Evolutionary conservation across 139 green algal genomes (phyloP).

Genomic region (Chlamydomonas asymmetrica): DNA sequence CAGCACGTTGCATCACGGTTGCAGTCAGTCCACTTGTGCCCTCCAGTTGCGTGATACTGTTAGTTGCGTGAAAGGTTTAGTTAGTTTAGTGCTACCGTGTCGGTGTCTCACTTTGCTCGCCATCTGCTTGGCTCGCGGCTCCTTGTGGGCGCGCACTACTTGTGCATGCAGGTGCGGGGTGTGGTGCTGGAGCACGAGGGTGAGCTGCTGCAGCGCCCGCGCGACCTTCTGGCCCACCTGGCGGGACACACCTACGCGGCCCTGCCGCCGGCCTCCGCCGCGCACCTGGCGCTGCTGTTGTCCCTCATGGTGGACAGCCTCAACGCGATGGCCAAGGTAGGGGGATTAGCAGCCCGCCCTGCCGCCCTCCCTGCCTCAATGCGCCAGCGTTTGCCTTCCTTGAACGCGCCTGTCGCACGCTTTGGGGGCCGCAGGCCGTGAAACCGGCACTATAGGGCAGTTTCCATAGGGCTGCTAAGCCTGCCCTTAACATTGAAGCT

Average conservation of each 20-base stretch:
- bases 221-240: slow-evolving; percentile 7
- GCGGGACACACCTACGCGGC: neutral
- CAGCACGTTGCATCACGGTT: no score
- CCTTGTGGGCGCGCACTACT: no score
- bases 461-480: neutral
- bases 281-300: slow-evolving; percentile 17
- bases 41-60: no score
- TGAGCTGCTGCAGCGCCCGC: slow-evolving; percentile 2
- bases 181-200: neutral
- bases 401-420: neutral
- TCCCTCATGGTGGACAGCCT: slow-evolving; percentile 6
- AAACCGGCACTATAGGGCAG: neutral
- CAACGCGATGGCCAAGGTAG: slow-evolving; percentile 8
- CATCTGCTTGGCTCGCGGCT: no score
- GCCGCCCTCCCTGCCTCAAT: neutral
- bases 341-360: neutral
- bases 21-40: no score
- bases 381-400: neutral
- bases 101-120: no score
- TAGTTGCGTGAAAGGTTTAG: no score
- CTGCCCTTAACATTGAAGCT: neutral
- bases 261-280: slow-evolving; percentile 5
- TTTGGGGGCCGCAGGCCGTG: neutral
- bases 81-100: no score
- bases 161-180: slow-evolving; percentile 5